Evolutionary conservation across 2,329 filamentous ascomycete genomes (phyloP), one percentile per base, ranked within the genome.

Genomic region (Penicillium sp.): DNA sequence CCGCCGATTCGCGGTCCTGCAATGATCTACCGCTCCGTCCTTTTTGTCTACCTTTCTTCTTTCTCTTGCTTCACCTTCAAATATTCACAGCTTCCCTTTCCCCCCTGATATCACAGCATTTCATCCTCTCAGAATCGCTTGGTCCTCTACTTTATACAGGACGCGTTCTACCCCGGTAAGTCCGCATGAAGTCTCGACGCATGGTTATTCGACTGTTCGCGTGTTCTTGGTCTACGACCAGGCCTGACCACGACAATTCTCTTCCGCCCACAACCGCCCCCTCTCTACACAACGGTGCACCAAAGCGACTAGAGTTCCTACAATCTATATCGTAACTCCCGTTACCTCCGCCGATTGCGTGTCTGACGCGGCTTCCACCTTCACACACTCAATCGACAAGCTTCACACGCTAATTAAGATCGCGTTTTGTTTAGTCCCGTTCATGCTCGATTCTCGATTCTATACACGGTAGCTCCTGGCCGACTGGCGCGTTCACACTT

Each of bases 11-110:
- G 69, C 66, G 65, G 64, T 67, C 53, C 53, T 55, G 53, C 53
- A 55, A 44, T 61, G 63, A 71, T 72, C 68, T 73, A 69, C 71
- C 69, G 69, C 72, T 70, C 71, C 68, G 50, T 68, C 66, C 68
- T 68, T 70, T 69, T 69, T 72, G 65, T 64, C 54, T 48, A 55
- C 59, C 57, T 61, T 63, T 52, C 54, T 58, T 54, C 58, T 58
- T 56, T 56, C 53, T 56, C 53, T 58, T 53, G 43, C 26, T 55
- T 55, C 56, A 45, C 51, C 46, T 51, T 56, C 49, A 55, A 46
- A 46, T 47, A 37, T 52, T 47, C 32, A 22, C 20, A 20, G 14
- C 14, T 50, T 40, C 40, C 16, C 16, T n/a, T 34, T 34, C 26
- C 35, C 46, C 29, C 37, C n/a, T 14, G 20, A 29, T 26, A 38